phyloP scores from a whole-genome alignment of 116 monocot genomes.

The Iris pallida region DNA sequence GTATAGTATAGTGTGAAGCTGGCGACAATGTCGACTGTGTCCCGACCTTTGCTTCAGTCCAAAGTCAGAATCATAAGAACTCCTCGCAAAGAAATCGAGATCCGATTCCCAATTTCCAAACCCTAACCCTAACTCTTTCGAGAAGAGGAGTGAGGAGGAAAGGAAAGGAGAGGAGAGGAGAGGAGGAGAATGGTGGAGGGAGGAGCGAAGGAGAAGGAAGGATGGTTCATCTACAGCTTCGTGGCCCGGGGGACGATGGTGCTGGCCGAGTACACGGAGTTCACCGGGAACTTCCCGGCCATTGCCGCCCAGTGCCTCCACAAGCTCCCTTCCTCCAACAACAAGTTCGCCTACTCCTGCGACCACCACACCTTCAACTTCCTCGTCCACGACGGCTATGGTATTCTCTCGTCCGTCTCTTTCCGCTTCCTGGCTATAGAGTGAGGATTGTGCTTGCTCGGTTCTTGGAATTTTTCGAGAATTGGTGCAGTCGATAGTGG shows the following conservation, averaged over 20 bases:
- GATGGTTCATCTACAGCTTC: slow-evolving; percentile 74
- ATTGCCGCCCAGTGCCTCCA: slow-evolving; percentile 89
- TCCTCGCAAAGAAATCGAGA: too few species aligned
- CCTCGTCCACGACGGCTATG: slow-evolving; percentile 79
- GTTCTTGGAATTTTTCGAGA: too few species aligned
- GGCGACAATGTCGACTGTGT: too few species aligned
- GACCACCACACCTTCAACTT: slow-evolving; percentile 91
- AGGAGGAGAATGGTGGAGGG: not conserved
- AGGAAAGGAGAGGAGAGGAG: not conserved
- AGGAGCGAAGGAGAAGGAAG: slow-evolving; percentile 21
- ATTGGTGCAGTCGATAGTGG: too few species aligned
- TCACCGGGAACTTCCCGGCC: slow-evolving; percentile 85
- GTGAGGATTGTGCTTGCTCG: too few species aligned
- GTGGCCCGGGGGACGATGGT: slow-evolving; percentile 88
- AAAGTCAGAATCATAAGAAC: too few species aligned
- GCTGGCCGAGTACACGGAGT: slow-evolving; percentile 91
- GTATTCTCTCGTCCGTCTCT: slow-evolving; percentile 11
- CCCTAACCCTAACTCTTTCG: slow-evolving; percentile 9
- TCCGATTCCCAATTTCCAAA: not conserved
- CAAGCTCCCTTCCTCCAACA: slow-evolving; percentile 75
- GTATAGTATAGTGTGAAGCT: too few species aligned
- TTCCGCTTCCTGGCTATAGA: not conserved
- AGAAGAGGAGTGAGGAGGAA: not conserved
- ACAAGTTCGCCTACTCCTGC: slow-evolving; percentile 70
- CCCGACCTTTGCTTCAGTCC: too few species aligned